Evolutionary conservation across 805 yeast species (phyloP).

Genomic region (Diddensiella caesifluorescens): DNA sequence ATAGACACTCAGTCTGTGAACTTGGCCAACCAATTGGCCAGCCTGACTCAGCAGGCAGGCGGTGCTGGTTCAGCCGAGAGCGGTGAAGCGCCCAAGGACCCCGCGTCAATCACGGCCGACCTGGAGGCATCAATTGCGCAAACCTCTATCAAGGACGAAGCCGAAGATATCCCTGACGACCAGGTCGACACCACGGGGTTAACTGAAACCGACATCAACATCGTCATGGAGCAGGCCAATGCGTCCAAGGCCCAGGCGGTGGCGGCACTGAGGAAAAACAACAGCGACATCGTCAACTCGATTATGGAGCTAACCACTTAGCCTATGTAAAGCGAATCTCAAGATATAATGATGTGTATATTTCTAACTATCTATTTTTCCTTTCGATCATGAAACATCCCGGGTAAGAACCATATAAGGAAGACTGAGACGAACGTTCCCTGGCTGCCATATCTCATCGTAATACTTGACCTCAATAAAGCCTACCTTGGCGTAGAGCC

Average conservation of each 20-base stretch:
- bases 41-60: constrained; percentile 40
- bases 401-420: too few species aligned
- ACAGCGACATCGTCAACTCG: constrained; percentile 93
- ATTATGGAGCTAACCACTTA: constrained; percentile 57
- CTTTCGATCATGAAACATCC: too few species aligned
- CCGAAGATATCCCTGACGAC: constrained; percentile 57
- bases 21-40: constrained; percentile 76
- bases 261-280: constrained; percentile 81
- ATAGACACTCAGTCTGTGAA: constrained; percentile 88
- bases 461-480: too few species aligned
- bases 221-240: constrained; percentile 87
- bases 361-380: too few species aligned
- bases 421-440: neutral
- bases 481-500: too few species aligned
- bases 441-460: neutral
- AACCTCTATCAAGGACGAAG: constrained; percentile 31
- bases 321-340: constrained; percentile 4
- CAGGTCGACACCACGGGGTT: constrained; percentile 84
- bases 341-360: constrained; percentile 1
- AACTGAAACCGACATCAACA: constrained; percentile 72
- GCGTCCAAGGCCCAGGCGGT: constrained; percentile 86
- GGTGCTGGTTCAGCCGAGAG: constrained; percentile 41
- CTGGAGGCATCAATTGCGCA: constrained; percentile 31
- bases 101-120: constrained; percentile 25
- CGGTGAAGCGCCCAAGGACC: constrained; percentile 36